Evolutionary conservation across 2,329 filamentous ascomycete species (phyloP), one percentile per base, ranked within the genome.

Genomic region (Bipolaris sorokiniana): DNA sequence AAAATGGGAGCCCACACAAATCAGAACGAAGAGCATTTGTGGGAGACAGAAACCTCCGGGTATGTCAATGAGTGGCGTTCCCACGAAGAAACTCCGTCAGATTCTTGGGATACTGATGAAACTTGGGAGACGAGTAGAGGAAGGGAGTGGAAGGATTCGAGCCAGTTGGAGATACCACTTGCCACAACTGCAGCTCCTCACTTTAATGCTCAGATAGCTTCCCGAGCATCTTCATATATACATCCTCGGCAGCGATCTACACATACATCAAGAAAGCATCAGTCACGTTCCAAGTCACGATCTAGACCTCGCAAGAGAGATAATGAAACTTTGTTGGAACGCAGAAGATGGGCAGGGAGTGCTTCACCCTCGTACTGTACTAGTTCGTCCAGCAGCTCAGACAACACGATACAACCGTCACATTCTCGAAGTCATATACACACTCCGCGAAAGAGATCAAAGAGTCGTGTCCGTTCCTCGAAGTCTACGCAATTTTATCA

Each of bases 91-190:
- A 58, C 57, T 0, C 20, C 44, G 3, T 48, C 51, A 4, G 66
- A 69, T 7, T 61, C 64, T 3, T 70, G 68, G 68, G 60, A 67
- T 10, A 60, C 57, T 1, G 61, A 61, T 7, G 60, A 66, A 11
- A 60, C 65, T 1, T 64, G 63, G 65, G 54, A 49, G 31, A 54
- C 40, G 1, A 55, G 46, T 16, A 56, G 48, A 16, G n/a, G 34
- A 20, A 22, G 38, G 6, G 42, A 18, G 2, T 54, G 53, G 40
- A 51, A 51, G 13, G 41, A 54, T 45, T 22, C 18, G 5, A 51
- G 49, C 13, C 33, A 41, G 42, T 41, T 44, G 15, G 37, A 36
- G 6, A 54, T 13, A 13, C 47, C 38, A 10, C 49, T 26, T 37
- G 31, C 34, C 18, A 45, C 50, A 10, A 49, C 41, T 42, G 16